Base-by-base conservation (phyloP, 768 basidiomycete genomes). In the Paxillus involutus region DNA sequence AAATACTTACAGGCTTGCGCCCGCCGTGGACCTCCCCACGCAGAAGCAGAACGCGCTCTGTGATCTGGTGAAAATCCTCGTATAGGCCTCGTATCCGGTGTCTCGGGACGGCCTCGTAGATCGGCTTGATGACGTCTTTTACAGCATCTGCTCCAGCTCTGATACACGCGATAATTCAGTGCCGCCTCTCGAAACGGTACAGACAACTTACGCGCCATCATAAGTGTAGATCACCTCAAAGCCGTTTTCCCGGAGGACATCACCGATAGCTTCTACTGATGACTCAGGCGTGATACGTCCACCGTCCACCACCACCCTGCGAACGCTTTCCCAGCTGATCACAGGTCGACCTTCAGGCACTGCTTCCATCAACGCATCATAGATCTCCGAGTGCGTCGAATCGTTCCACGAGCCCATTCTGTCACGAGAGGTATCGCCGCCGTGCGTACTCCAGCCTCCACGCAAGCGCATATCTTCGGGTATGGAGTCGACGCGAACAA, bases 181-280 rank as follows among this genome's bases (percentile, higher is more conserved):
- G 35, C 32, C 10, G 13, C 12, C 26, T 29, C 37, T 11, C 26
- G 26, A 14, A 41, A 41, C 9, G 32, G 1, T 0, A 30, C 4
- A 35, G 3, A 46, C 47, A 6, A 71, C 79, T 65, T 52, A 80
- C 79, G 65, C 65, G 57, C 70, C 68, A 8, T 66, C 59, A 40
- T 69, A 80, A 14, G 78, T 77, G 47, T 76, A 70, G 44, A 77
- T 50, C n/a, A 74, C 65, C 44, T 72, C 70, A 36, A 72, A 77
- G 0, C 78, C 79, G 14, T 75, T 73, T 46, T 63, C 64, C 40
- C 62, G 62, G 21, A 80, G 59, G 35, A 71, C 54, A 7, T 65
- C 45, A 14, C 71, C 71, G 6, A 78, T 49, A 5, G 63, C 62
- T 13, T 69, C 61, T 14, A 60, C 71, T 0, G 68, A 58, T 2